Base-by-base conservation (phyloP, 2,329 filamentous ascomycete genomes). In the Alternaria atra region DNA sequence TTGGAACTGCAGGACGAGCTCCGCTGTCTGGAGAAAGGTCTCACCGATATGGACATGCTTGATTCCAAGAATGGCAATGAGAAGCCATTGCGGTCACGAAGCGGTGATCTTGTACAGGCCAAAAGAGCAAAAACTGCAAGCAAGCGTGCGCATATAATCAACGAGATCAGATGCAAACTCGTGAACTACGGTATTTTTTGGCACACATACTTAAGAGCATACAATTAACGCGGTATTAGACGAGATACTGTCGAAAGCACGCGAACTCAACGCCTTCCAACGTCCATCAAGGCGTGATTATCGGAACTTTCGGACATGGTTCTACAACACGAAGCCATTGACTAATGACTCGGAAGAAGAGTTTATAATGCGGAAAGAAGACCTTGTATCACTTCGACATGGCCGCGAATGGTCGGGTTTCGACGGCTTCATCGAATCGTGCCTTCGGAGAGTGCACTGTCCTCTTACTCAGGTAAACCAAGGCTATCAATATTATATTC, bases 361-460 rank as follows among this genome's bases (percentile, higher is more conserved):
- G 1, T 80, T 66, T 55, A 73, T 80, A 23, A 67, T 65, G 51
- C 60, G 65, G 0, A 77, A 72, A 53, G 78, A 80, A 56, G 79
- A 81, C 46, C 55, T 80, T 0, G 40, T 80, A 0, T 72, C 75
- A 2, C 61, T 80, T 0, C 52, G 76, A 3, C 63, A 66, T 2
- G 77, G 78, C 0, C 63, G 78, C 15, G 78, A 80, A 40, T 76
- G 77, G 69, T 66, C 76, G 0, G 60, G 66, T 0, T 80, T 80
- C 35, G 79, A 81, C 35, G 74, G 74, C 0, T 58, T 70, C 7
- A 60, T 80, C 4, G 77, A 80, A 32, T 44, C 61, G 1, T 55
- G 71, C 4, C 46, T 73, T 5, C 48, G 52, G 1, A 69, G 68
- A 39, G 48, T 73, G 20, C 58, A 69, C n/a, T 72, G 69, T 34